A percentile compares a stretch with the other conserved stretches of the same genome.
These are phyloP conservation scores for Moesziomyces sp. DNA, from an alignment of 1,284 basidiomycete species.

Conservation along the genomic window DNA sequence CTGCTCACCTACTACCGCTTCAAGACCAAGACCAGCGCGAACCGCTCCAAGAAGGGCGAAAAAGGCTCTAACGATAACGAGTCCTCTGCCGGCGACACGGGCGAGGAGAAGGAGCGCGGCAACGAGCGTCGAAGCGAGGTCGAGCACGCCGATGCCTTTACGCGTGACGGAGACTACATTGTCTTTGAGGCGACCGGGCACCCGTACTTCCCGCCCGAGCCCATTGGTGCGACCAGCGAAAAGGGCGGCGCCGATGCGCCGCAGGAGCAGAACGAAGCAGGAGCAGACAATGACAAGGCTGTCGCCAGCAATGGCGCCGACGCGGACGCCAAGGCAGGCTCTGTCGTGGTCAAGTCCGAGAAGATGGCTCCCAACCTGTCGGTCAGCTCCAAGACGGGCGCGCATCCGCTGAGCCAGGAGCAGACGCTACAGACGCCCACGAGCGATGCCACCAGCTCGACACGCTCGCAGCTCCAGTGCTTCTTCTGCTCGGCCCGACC, in stretches of 20 bases:
- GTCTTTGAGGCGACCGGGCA: conserved; percentile 61
- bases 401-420: conserved; percentile 39
- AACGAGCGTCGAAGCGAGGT: conserved; percentile 33
- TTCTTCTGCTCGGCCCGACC: conserved; percentile 60
- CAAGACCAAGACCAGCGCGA: conserved; percentile 45
- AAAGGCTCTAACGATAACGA: conserved; percentile 31
- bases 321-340: conserved; percentile 14
- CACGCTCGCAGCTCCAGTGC: conserved; percentile 45
- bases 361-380: conserved; percentile 25
- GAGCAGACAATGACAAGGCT: conserved; percentile 2
- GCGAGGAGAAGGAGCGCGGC: conserved; percentile 34
- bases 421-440: conserved; percentile 43
- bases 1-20: conserved; percentile 60
- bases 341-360: conserved; percentile 35
- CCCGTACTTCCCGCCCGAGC: conserved; percentile 54
- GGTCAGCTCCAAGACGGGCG: conserved; percentile 14
- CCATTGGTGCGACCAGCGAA: background rate
- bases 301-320: conserved; percentile 8
- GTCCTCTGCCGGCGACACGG: conserved; percentile 33
- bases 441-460: conserved; percentile 26
- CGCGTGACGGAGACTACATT: conserved; percentile 52
- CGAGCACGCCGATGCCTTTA: conserved; percentile 40
- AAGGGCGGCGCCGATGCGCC: conserved; percentile 10
- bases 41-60: conserved; percentile 28
- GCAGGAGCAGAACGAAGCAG: conserved; percentile 12